Conservation (phyloP, 805 yeast genomes). For the Sugiyamaella mastotermitis region DNA sequence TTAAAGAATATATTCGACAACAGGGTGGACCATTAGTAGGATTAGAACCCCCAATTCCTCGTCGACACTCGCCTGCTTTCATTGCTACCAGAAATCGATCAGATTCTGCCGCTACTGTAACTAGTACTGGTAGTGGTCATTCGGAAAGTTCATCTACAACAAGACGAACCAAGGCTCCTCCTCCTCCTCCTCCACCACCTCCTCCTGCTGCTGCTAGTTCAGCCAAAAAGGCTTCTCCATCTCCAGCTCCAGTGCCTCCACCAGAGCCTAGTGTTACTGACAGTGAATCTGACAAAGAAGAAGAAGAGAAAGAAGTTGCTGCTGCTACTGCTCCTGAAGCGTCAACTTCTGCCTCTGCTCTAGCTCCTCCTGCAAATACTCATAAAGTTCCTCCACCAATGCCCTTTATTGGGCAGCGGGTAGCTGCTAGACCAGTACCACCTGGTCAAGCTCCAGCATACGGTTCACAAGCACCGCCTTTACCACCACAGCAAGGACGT, state of each 20-base stretch:
- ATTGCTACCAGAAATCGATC: conserved; percentile 9
- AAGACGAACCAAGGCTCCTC: conserved; percentile 22
- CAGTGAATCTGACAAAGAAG: background rate
- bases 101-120: conserved; percentile 9
- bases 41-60: conserved; percentile 76
- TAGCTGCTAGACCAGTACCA: conserved; percentile 11
- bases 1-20: conserved; percentile 67
- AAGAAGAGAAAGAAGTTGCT: background rate
- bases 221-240: background rate
- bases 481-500: conserved; percentile 4
- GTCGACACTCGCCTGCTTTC: conserved; percentile 32
- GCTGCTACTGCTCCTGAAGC: conserved; percentile 20
- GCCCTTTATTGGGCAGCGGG: conserved; percentile 25
- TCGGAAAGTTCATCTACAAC: conserved; percentile 1
- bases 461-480: conserved; percentile 11
- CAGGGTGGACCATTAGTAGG: conserved; percentile 80
- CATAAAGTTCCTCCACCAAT: conserved; percentile 25
- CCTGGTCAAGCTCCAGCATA: conserved; percentile 12
- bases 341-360: no score
- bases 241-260: conserved; percentile 16
- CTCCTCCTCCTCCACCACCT: conserved; percentile 24
- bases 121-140: conserved; percentile 5
- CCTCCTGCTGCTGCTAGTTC: conserved; percentile 8
- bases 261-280: conserved; percentile 19
- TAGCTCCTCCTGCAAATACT: conserved; percentile 10